Evolutionary conservation across 768 basidiomycete species (phyloP).

Genomic region (Xerocomellus amylosporus): DNA sequence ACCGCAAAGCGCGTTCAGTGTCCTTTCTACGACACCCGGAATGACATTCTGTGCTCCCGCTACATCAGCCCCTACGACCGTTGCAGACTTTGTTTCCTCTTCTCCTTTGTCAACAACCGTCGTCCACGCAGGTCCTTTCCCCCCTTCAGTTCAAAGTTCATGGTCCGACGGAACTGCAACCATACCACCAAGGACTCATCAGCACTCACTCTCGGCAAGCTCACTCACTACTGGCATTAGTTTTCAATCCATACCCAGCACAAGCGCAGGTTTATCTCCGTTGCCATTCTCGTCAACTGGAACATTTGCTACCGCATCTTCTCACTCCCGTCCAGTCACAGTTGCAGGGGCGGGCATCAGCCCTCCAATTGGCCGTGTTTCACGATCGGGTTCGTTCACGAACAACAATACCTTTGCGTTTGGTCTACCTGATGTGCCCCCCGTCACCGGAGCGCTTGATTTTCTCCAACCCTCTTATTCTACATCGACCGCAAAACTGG

Average conservation of each 20-base stretch:
- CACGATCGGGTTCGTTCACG: conserved; percentile 56
- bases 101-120: conserved; percentile 21
- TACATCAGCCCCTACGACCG: conserved; percentile 17
- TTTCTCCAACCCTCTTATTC: conserved; percentile 28
- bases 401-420: conserved; percentile 42
- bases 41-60: conserved; percentile 18
- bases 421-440: conserved; percentile 32
- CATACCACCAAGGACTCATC: conserved; percentile 31
- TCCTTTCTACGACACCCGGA: conserved; percentile 17
- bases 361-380: conserved; percentile 49
- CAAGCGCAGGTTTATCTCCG: conserved; percentile 28
- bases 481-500: conserved; percentile 4
- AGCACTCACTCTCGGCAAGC: conserved; percentile 31
- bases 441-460: conserved; percentile 27
- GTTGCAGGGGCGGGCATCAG: conserved; percentile 27
- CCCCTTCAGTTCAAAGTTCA: conserved; percentile 27
- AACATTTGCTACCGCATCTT: conserved; percentile 28
- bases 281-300: conserved; percentile 31
- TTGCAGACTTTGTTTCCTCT: conserved; percentile 24
- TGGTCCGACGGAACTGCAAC: conserved; percentile 30
- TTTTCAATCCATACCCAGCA: conserved; percentile 35
- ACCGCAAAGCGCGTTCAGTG: conserved; percentile 20
- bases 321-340: conserved; percentile 24
- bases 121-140: conserved; percentile 24
- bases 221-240: conserved; percentile 24